Percentiles rank a stretch among this genome's conserved stretches.
phyloP scores from a whole-genome alignment of 108 stramenopile genomes.

The Skeletonema marinoi region DNA sequence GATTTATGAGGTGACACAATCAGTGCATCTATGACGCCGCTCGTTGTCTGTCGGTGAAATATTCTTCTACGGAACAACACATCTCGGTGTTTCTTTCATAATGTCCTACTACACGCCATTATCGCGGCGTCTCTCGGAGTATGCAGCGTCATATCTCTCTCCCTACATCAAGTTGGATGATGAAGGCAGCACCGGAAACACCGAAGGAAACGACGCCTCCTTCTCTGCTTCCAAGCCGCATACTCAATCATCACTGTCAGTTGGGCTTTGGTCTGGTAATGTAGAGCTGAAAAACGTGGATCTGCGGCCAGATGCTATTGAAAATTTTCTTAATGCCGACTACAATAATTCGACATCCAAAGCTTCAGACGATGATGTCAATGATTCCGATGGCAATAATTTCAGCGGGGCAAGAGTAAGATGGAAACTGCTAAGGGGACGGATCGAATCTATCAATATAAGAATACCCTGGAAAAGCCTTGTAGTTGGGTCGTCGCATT shows the following conservation, averaged over 20 bases:
- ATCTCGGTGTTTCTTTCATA: not conserved
- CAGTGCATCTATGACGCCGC: too few relatives aligned
- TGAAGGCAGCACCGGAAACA: conserved; percentile 3
- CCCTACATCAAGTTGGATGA: conserved; percentile 42
- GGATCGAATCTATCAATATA: conserved; percentile 28
- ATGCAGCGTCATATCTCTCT: conserved; percentile 36
- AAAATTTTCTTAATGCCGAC: conserved; percentile 32
- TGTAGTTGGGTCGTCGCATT: conserved; percentile 34
- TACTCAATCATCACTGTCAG: conserved; percentile 13
- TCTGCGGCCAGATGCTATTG: conserved; percentile 39
- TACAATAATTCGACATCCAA: not conserved
- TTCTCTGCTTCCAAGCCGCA: not conserved
- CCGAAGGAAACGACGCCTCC: not conserved
- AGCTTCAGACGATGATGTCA: conserved; percentile 3
- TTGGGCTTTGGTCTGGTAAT: conserved; percentile 42
- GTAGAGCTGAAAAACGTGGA: conserved; percentile 43
- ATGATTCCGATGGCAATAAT: not conserved
- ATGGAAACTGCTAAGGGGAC: conserved; percentile 44
- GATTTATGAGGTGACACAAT: too few relatives aligned
- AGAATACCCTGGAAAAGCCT: conserved; percentile 43
- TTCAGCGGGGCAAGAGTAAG: conserved; percentile 11
- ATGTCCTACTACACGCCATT: not conserved
- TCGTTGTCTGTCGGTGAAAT: too few relatives aligned
- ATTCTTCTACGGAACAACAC: too few relatives aligned
- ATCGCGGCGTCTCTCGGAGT: conserved; percentile 33